Conservation (phyloP, 768 basidiomycete genomes). For the Russula lepida region DNA sequence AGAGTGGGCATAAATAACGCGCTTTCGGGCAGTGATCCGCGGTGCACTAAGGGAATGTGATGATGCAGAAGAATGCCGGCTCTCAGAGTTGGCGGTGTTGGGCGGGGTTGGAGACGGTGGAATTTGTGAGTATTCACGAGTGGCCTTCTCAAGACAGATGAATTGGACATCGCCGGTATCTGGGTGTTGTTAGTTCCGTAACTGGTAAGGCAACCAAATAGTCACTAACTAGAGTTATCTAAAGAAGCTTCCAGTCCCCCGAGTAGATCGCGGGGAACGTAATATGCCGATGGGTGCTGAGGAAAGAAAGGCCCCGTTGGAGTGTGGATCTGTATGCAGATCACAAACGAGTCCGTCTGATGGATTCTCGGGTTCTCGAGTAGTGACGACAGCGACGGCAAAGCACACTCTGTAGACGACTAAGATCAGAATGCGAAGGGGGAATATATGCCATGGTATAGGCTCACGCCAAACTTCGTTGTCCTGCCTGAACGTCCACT, state of each 20-base stretch:
- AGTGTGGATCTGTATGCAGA: conserved; percentile 68
- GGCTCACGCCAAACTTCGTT: conserved; percentile 66
- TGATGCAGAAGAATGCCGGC: conserved; percentile 35
- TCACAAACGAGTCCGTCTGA: conserved; percentile 59
- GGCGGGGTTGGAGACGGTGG: conserved; percentile 26
- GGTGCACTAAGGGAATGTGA: conserved; percentile 35
- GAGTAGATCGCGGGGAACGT: conserved; percentile 57
- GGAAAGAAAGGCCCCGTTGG: conserved; percentile 48
- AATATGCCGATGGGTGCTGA: conserved; percentile 55
- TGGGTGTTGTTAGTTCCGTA: conserved; percentile 20
- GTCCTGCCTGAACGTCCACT: conserved; percentile 62
- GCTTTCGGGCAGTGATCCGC: conserved; percentile 53
- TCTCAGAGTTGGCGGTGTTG: conserved; percentile 27
- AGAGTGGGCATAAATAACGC: conserved; percentile 69
- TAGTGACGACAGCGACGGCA: conserved; percentile 54
- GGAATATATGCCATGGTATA: neutral
- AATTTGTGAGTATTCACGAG: conserved; percentile 26
- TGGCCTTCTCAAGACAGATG: conserved; percentile 53
- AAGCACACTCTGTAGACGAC: conserved; percentile 41
- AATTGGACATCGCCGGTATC: conserved; percentile 75
- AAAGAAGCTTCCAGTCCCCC: conserved; percentile 63
- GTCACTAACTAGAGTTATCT: conserved; percentile 55
- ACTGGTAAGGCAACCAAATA: neutral
- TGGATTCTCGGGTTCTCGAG: conserved; percentile 50
- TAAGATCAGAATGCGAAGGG: neutral